Evolutionary conservation across 1,139 yeast species (phyloP).

Genomic region (Pichia sp.): DNA sequence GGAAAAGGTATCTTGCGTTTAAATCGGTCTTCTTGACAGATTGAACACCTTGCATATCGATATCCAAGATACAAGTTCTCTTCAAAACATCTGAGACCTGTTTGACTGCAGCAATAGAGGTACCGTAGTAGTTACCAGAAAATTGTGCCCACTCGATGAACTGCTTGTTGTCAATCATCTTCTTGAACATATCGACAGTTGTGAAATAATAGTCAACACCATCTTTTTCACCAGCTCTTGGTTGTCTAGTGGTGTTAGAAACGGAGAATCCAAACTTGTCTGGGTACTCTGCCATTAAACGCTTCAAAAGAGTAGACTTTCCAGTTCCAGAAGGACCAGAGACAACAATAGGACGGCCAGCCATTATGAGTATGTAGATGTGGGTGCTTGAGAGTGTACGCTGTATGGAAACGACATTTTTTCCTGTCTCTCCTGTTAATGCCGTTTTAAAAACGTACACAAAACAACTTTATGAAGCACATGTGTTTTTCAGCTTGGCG

Average conservation of each 20-base stretch:
- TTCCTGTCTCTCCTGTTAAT: too few species aligned
- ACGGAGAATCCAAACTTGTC: constrained; percentile 87
- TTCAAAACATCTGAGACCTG: constrained; percentile 55
- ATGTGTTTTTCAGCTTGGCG: too few species aligned
- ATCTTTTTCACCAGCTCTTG: constrained; percentile 85
- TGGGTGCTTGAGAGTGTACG: too few species aligned
- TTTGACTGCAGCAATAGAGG: constrained; percentile 77
- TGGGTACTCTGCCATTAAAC: constrained; percentile 85
- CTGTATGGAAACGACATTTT: too few species aligned
- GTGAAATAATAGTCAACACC: constrained; percentile 88
- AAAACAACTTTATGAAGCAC: too few species aligned
- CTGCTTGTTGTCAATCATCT: constrained; percentile 61
- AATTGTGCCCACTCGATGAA: constrained; percentile 98
- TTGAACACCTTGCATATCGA: constrained; percentile 98
- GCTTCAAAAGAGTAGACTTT: constrained; percentile 86
- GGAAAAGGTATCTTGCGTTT: constrained; percentile 77
- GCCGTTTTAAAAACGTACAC: too few species aligned
- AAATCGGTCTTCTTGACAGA: constrained; percentile 76
- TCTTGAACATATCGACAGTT: constrained; percentile 70
- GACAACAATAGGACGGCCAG: constrained; percentile 79
- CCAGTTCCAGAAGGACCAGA: constrained; percentile 99
- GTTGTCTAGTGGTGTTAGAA: constrained; percentile 87
- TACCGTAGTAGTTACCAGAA: constrained; percentile 96
- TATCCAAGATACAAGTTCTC: constrained; percentile 81
- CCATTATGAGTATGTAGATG: constrained; percentile 17